These are phyloP conservation scores for Pestalotiopsis sp. DNA, from an alignment of 2,329 filamentous ascomycete genomes.

Conservation along the genomic window DNA sequence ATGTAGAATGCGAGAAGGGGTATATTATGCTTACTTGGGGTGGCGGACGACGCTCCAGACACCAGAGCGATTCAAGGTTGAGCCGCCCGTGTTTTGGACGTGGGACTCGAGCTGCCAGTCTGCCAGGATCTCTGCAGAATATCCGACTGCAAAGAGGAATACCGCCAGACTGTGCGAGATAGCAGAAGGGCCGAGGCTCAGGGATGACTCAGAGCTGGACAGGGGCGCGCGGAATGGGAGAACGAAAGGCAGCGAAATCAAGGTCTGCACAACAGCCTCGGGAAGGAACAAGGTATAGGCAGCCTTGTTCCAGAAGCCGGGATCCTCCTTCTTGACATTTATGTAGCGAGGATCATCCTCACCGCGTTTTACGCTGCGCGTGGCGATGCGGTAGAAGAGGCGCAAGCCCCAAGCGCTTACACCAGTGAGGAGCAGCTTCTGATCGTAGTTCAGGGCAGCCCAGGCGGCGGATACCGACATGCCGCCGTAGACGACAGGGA, in stretches of 20 bases:
- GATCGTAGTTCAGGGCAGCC: conserved; percentile 49
- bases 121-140: conserved; percentile 57
- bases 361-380: conserved; percentile 51
- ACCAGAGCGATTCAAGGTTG: conserved; percentile 51
- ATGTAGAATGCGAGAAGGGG: neutral
- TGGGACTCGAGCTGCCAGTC: conserved; percentile 58
- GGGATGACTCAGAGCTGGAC: conserved; percentile 35
- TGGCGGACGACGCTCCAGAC: conserved; percentile 65
- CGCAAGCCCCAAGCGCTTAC: conserved; percentile 60
- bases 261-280: conserved; percentile 55
- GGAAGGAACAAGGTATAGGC: conserved; percentile 57
- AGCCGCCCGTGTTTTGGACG: conserved; percentile 38
- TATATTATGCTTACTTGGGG: conserved; percentile 56
- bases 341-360: conserved; percentile 59
- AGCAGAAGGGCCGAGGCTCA: conserved; percentile 28
- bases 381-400: conserved; percentile 56
- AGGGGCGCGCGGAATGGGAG: conserved; percentile 51
- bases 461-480: conserved; percentile 48
- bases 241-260: conserved; percentile 59
- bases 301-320: conserved; percentile 58
- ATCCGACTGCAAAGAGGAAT: conserved; percentile 57
- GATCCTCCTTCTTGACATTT: conserved; percentile 47
- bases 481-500: conserved; percentile 46
- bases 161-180: conserved; percentile 45
- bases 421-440: conserved; percentile 56